Evolutionary conservation across 371 early-diverging fungal genomes (phyloP).

Genomic region (Lichtheimia ramosa): DNA sequence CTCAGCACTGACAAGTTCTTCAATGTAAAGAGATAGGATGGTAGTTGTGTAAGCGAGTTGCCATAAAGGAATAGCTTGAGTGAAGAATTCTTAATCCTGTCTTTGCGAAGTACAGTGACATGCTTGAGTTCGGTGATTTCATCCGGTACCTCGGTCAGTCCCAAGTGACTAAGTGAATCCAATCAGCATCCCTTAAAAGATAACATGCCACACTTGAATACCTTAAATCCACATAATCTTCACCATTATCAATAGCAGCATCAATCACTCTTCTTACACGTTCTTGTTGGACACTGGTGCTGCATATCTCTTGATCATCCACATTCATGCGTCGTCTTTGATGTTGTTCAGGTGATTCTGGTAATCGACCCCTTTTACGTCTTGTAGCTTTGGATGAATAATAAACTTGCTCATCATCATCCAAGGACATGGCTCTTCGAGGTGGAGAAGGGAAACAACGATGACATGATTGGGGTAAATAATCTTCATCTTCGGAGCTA

Average conservation of each 20-base stretch:
- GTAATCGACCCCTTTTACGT: conserved; percentile 9
- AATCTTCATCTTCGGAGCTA: conserved; percentile 44
- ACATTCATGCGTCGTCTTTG: neutral
- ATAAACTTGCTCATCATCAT: neutral
- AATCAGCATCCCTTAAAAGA: neutral
- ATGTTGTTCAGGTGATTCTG: conserved; percentile 2
- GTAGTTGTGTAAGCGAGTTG: conserved; percentile 39
- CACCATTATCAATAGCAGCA: conserved; percentile 53
- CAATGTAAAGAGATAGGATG: conserved; percentile 43
- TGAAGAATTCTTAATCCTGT: conserved; percentile 40
- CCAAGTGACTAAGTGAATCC: conserved; percentile 35
- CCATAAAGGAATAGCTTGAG: conserved; percentile 54
- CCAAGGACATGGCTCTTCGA: conserved; percentile 2
- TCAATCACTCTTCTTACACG: conserved; percentile 52
- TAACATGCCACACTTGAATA: conserved; percentile 16
- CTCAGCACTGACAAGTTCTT: conserved; percentile 57
- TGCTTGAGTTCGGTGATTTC: conserved; percentile 53
- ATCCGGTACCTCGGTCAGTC: conserved; percentile 49
- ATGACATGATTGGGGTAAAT: conserved; percentile 29
- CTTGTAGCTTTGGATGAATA: neutral
- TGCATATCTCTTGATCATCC: conserved; percentile 4
- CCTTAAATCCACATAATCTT: conserved; percentile 56
- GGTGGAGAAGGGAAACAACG: conserved; percentile 13
- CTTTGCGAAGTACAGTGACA: conserved; percentile 51
- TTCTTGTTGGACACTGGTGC: conserved; percentile 1